These are phyloP conservation scores for Gremmenia infestans DNA, from an alignment of 2,329 filamentous ascomycete genomes.

Conservation along the genomic window DNA sequence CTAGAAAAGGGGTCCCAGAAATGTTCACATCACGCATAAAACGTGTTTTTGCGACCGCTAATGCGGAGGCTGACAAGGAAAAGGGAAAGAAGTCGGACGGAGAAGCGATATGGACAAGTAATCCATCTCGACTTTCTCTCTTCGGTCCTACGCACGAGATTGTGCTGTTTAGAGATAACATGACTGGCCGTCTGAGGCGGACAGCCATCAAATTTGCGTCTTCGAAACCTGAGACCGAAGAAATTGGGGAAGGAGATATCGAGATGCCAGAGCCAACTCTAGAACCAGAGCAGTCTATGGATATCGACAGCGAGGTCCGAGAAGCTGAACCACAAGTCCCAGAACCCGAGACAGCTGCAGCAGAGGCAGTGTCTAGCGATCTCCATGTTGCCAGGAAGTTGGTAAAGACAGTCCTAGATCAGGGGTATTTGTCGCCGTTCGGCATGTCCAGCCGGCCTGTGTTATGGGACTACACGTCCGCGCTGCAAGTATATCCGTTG, in stretches of 20 bases:
- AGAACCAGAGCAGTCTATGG: slow-evolving; percentile 34
- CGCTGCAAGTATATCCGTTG: slow-evolving; percentile 79
- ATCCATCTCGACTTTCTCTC: slow-evolving; percentile 74
- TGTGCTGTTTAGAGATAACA: slow-evolving; percentile 80
- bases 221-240: slow-evolving; percentile 32
- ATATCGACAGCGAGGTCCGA: slow-evolving; percentile 36
- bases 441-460: slow-evolving; percentile 73
- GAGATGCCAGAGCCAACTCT: slow-evolving; percentile 12
- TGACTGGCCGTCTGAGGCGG: slow-evolving; percentile 72
- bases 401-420: slow-evolving; percentile 87
- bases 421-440: slow-evolving; percentile 85
- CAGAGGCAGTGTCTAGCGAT: slow-evolving; percentile 14
- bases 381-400: slow-evolving; percentile 64
- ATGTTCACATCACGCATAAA: slow-evolving; percentile 86
- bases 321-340: slow-evolving; percentile 16
- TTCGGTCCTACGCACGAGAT: slow-evolving; percentile 89
- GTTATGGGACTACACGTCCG: slow-evolving; percentile 79
- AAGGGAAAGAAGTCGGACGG: slow-evolving; percentile 52
- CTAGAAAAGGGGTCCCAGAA: slow-evolving; percentile 70
- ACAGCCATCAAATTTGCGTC: slow-evolving; percentile 66
- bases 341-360: slow-evolving; percentile 1
- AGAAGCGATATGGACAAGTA: slow-evolving; percentile 82
- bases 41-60: slow-evolving; percentile 73
- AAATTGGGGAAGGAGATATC: slow-evolving; percentile 23
- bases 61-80: slow-evolving; percentile 57